Percentiles rank a stretch among this genome's conserved stretches.
Evolutionary conservation across 441 rosid species (phyloP).

Genomic region (Gossypium lobatum): DNA sequence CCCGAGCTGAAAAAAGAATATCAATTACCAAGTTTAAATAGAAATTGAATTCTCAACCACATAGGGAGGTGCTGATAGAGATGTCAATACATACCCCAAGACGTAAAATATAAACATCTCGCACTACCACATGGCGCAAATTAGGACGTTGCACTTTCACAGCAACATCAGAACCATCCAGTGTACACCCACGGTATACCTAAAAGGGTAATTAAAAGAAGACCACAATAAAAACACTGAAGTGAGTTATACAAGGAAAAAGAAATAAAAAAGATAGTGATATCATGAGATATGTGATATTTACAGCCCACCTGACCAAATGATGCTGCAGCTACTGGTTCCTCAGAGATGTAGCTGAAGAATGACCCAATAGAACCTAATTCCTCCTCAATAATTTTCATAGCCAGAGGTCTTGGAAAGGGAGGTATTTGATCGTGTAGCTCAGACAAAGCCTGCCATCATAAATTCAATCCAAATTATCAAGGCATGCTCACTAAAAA

Average conservation of each 20-base stretch:
- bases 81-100: slow-evolving; percentile 65
- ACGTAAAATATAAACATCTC: slow-evolving; percentile 84
- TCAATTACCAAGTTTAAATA: slow-evolving; percentile 15
- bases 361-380: slow-evolving; percentile 62
- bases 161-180: slow-evolving; percentile 78
- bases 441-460: slow-evolving; percentile 82
- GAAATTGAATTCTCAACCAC: slow-evolving; percentile 14
- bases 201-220: slow-evolving; percentile 22
- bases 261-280: not conserved
- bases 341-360: slow-evolving; percentile 71
- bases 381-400: slow-evolving; percentile 85
- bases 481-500: not conserved
- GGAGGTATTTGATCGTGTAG: slow-evolving; percentile 94
- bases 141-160: slow-evolving; percentile 97
- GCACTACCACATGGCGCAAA: slow-evolving; percentile 73
- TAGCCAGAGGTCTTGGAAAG: slow-evolving; percentile 63
- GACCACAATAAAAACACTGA: not conserved
- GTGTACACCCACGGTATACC: slow-evolving; percentile 79
- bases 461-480: slow-evolving; percentile 15
- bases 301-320: slow-evolving; percentile 73
- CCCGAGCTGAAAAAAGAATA: slow-evolving; percentile 55
- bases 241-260: not conserved
- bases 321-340: slow-evolving; percentile 93
- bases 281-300: slow-evolving; percentile 11
- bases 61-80: not conserved